phyloP scores from a whole-genome alignment of 495 filamentous ascomycete genomes.

The Astrothelium subdiscretum region DNA sequence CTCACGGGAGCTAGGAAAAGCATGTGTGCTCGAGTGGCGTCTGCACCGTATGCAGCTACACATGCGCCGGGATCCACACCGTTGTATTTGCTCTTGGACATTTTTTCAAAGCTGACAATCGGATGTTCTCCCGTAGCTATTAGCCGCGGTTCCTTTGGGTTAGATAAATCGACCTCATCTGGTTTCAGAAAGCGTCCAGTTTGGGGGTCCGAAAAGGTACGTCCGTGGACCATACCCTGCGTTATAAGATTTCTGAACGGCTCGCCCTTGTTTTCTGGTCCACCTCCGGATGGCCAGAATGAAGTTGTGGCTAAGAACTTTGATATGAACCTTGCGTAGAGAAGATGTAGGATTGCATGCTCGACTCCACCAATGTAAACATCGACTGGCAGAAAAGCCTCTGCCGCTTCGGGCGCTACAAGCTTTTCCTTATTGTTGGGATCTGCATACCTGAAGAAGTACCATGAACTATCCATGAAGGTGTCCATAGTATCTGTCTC shows the following conservation, averaged over 20 bases:
- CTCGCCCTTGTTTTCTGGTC: constrained; percentile 36
- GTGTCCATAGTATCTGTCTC: constrained; percentile 96
- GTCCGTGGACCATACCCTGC: constrained; percentile 89
- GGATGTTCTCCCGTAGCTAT: constrained; percentile 45
- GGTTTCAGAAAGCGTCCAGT: constrained; percentile 70
- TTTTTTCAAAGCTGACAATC: constrained; percentile 67
- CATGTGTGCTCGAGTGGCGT: constrained; percentile 75
- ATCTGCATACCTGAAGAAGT: constrained; percentile 71
- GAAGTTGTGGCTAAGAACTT: constrained; percentile 61
- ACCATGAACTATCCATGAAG: constrained; percentile 91
- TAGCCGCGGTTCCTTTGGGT: constrained; percentile 41
- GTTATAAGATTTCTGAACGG: constrained; percentile 73
- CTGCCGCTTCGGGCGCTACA: constrained; percentile 46
- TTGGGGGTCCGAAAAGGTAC: constrained; percentile 62
- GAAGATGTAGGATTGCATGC: constrained; percentile 83
- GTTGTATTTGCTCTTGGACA: constrained; percentile 95
- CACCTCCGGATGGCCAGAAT: constrained; percentile 37
- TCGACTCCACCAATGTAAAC: constrained; percentile 81
- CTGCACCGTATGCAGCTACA: constrained; percentile 63
- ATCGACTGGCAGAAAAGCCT: constrained; percentile 56
- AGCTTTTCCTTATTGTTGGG: constrained; percentile 48
- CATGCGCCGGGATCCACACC: constrained; percentile 71
- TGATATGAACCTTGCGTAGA: constrained; percentile 83
- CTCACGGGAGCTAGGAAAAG: constrained; percentile 75
- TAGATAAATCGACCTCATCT: constrained; percentile 56